phyloP scores from a whole-genome alignment of 1,284 basidiomycete genomes.

The Cerrena zonata region DNA sequence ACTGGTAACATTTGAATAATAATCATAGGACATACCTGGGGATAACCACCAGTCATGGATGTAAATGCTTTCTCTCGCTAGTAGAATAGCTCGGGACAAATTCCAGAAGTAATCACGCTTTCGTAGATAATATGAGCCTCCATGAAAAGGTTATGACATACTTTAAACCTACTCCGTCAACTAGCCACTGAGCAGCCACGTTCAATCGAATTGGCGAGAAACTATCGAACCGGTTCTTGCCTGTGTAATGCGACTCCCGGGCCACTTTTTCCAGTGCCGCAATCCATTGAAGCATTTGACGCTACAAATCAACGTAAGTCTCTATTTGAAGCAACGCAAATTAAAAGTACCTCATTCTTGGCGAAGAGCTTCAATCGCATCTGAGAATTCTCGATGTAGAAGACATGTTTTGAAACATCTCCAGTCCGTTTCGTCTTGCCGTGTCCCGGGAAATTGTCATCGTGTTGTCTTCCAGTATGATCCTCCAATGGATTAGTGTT shows the following conservation, averaged over 20 bases:
- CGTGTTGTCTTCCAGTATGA: conserved; percentile 20
- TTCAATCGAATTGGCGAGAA: conserved; percentile 92
- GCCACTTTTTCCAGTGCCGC: conserved; percentile 85
- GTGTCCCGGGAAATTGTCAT: conserved; percentile 28
- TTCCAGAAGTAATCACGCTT: conserved; percentile 97
- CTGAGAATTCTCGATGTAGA: conserved; percentile 90
- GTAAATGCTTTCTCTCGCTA: conserved; percentile 86
- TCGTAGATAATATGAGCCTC: neutral
- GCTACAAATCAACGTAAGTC: conserved; percentile 35
- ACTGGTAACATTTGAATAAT: too few species aligned
- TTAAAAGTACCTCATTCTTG: conserved; percentile 66
- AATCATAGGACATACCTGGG: conserved; percentile 53
- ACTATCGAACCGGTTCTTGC: conserved; percentile 84
- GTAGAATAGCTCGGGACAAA: conserved; percentile 84
- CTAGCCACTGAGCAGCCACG: conserved; percentile 94
- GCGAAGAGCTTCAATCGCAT: conserved; percentile 84
- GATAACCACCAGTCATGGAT: conserved; percentile 97
- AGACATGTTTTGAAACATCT: conserved; percentile 85
- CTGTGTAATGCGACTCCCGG: conserved; percentile 72
- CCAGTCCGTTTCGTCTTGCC: conserved; percentile 36
- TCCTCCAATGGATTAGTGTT: conserved; percentile 50
- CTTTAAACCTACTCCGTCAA: conserved; percentile 76
- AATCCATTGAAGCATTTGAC: conserved; percentile 98
- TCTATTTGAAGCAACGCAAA: conserved; percentile 2
- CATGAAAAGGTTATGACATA: neutral